Evolutionary conservation across 225 moss, liverwort and hornwort species (phyloP).

Genomic region (Ulota crispa): DNA sequence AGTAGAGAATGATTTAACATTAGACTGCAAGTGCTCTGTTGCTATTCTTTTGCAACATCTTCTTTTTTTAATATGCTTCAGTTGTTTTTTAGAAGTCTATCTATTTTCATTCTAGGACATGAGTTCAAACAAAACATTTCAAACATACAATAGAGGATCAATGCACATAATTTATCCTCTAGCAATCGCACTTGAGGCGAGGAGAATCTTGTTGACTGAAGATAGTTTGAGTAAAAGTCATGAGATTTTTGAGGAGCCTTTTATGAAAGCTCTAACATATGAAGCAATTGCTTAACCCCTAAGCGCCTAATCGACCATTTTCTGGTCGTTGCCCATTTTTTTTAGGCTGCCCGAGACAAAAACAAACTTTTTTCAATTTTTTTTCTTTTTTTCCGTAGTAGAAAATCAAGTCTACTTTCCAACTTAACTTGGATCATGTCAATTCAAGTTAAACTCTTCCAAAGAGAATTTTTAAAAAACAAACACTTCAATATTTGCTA

Average conservation of each 20-base stretch:
- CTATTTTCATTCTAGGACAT: background rate
- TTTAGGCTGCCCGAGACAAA: too few species aligned
- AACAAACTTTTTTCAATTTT: too few species aligned
- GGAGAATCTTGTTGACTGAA: background rate
- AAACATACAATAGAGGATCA: background rate
- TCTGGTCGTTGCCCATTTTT: too few species aligned
- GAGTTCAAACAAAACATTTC: background rate
- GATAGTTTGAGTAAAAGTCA: background rate
- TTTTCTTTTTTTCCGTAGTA: too few species aligned
- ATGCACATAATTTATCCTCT: background rate
- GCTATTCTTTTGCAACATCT: background rate
- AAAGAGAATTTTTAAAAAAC: too few species aligned
- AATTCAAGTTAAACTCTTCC: too few species aligned
- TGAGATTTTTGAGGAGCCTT: background rate
- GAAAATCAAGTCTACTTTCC: too few species aligned
- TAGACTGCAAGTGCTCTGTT: background rate
- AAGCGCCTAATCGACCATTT: too few species aligned
- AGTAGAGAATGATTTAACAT: constrained; percentile 11
- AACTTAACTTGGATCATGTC: too few species aligned
- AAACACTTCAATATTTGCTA: too few species aligned
- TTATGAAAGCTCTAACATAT: background rate
- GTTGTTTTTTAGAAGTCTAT: background rate
- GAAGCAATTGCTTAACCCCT: background rate
- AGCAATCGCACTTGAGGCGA: background rate
- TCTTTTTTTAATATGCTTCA: too few species aligned